Evolutionary conservation across 371 early-diverging fungal species (phyloP).

Genomic region (Cladochytrium tenue): DNA sequence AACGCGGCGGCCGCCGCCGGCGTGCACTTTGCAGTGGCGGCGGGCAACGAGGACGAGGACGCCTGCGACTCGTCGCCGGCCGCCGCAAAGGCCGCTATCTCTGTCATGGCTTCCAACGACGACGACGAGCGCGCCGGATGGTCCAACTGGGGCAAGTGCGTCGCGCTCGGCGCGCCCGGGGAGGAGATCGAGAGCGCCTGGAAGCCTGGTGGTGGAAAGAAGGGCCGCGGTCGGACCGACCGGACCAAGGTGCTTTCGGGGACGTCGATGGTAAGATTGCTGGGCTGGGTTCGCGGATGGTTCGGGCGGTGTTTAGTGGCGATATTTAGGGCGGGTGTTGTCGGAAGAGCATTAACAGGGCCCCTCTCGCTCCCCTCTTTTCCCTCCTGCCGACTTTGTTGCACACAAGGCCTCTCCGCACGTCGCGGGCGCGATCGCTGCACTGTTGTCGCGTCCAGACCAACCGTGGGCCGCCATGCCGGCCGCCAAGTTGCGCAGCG

Average conservation of each 20-base stretch:
- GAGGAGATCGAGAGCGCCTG: conserved; percentile 34
- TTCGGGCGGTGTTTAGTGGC: background rate
- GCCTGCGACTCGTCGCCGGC: conserved; percentile 71
- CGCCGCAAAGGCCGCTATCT: conserved; percentile 46
- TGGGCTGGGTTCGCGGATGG: background rate
- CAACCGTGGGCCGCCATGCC: conserved; percentile 16
- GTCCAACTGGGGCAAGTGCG: conserved; percentile 76
- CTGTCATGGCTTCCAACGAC: conserved; percentile 63
- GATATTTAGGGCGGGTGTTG: no score
- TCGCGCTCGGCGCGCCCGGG: conserved; percentile 40
- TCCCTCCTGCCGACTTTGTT: background rate
- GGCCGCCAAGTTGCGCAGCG: conserved; percentile 24
- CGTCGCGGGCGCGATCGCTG: conserved; percentile 75
- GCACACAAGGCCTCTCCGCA: conserved; percentile 57
- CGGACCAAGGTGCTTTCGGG: conserved; percentile 38
- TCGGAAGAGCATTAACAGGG: no score
- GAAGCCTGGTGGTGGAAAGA: no score
- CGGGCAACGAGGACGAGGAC: conserved; percentile 31
- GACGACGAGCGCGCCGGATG: conserved; percentile 67
- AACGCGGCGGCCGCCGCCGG: conserved; percentile 44
- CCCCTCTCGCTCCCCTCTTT: background rate
- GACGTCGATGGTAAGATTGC: conserved; percentile 31
- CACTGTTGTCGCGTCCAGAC: conserved; percentile 26
- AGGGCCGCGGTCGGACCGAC: conserved; percentile 19
- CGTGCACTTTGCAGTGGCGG: conserved; percentile 46